Evolutionary conservation across 106 monocot genomes (phyloP).

Genomic region (Dendrobium catenatum): DNA sequence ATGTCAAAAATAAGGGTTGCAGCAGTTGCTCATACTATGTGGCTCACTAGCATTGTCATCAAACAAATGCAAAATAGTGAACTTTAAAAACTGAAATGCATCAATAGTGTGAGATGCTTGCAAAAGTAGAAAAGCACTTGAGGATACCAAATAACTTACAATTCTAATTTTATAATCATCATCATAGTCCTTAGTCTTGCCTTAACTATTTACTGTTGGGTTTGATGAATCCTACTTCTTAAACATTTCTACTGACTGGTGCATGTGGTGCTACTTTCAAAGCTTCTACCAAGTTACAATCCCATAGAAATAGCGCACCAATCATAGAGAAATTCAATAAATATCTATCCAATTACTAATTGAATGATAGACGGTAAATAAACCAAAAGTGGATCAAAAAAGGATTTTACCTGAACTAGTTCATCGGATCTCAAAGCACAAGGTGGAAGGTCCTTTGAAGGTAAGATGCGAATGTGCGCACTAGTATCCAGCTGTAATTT

Average conservation of each 20-base stretch:
- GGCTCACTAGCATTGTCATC: background rate
- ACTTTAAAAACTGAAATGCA: background rate
- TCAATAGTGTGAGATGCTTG: background rate
- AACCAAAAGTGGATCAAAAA: background rate
- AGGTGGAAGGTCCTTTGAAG: constrained; percentile 55
- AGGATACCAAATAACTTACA: no score
- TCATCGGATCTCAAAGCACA: constrained; percentile 79
- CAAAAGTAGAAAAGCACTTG: background rate
- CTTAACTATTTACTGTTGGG: background rate
- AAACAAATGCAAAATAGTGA: background rate
- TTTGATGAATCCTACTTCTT: background rate
- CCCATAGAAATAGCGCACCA: background rate
- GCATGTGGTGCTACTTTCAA: background rate
- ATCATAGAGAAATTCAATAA: background rate
- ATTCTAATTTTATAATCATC: background rate
- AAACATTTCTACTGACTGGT: background rate
- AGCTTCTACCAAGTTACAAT: background rate
- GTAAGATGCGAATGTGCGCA: constrained; percentile 56
- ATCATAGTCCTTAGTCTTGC: background rate
- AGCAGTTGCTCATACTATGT: background rate
- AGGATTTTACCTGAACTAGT: constrained; percentile 50
- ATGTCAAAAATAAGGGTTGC: background rate
- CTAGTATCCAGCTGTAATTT: constrained; percentile 52
- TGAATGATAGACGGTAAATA: background rate
- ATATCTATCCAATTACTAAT: background rate